phyloP scores from a whole-genome alignment of 1,284 basidiomycete genomes.

The Irpex rosettiformis region DNA sequence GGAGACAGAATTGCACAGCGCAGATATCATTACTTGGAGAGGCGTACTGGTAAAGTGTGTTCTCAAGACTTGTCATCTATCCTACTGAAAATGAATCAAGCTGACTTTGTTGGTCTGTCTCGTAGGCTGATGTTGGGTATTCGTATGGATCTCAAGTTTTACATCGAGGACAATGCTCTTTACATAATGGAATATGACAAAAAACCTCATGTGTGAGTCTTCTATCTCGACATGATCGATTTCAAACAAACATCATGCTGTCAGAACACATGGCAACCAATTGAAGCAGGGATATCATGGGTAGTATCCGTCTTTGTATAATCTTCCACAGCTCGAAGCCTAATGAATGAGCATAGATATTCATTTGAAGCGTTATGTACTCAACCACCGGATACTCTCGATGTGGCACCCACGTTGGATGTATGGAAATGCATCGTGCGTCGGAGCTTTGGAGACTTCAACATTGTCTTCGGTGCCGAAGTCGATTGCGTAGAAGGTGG shows the following conservation, averaged over 20 bases:
- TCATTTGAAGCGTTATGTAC: conserved; percentile 9
- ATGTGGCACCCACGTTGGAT: background rate
- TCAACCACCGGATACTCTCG: background rate
- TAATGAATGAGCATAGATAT: conserved; percentile 1
- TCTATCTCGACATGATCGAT: too few relatives aligned
- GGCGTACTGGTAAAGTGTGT: conserved; percentile 8
- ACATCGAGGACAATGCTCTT: background rate
- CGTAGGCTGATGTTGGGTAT: background rate
- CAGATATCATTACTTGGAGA: conserved; percentile 8
- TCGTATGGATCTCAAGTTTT: background rate
- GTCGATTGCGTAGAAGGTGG: conserved; percentile 10
- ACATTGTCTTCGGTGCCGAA: conserved; percentile 6
- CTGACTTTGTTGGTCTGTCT: background rate
- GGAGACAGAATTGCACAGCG: background rate
- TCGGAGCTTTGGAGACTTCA: conserved; percentile 6
- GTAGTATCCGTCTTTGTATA: background rate
- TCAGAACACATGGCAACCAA: background rate
- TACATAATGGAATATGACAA: conserved; percentile 2
- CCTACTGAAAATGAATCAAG: too few relatives aligned
- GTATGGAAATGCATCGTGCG: conserved; percentile 6
- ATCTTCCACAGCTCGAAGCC: background rate
- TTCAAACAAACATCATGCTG: too few relatives aligned
- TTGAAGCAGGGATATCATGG: conserved; percentile 5
- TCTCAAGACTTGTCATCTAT: too few relatives aligned
- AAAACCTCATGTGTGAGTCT: background rate